Evolutionary conservation across 2,329 filamentous ascomycete genomes (phyloP).

Genomic region (Trichoderma asperellum): DNA sequence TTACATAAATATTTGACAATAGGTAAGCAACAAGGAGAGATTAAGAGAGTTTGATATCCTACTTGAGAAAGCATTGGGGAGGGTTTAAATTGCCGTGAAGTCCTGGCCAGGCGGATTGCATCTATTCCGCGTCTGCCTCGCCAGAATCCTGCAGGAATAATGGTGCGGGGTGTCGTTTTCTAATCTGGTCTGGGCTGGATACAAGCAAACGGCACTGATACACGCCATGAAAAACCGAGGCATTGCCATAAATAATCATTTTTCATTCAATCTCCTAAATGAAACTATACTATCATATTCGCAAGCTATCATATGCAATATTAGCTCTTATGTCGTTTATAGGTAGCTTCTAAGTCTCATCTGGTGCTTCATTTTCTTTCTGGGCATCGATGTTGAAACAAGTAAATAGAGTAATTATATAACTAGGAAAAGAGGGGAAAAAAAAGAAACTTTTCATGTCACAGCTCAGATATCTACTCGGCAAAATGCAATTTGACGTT

Average conservation of each 20-base stretch:
- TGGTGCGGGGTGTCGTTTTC: background rate
- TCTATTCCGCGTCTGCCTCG: too few species aligned
- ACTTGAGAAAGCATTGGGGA: background rate
- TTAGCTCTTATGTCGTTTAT: background rate
- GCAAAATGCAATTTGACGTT: constrained; percentile 33
- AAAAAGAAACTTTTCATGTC: background rate
- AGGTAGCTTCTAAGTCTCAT: background rate
- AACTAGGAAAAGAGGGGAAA: background rate
- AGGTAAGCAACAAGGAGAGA: background rate
- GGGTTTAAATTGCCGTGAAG: too few species aligned
- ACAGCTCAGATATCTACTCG: background rate
- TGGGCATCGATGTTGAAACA: background rate
- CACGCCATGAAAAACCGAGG: background rate
- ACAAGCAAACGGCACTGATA: background rate
- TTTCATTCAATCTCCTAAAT: background rate
- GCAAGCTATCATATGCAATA: background rate
- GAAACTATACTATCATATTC: background rate
- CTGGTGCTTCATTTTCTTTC: background rate
- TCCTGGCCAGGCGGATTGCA: too few species aligned
- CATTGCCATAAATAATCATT: background rate
- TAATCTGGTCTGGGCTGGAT: too few species aligned
- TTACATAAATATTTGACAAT: too few species aligned
- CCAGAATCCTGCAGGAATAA: background rate
- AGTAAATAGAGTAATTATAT: background rate
- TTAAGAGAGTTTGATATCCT: background rate